Evolutionary conservation across 2,329 filamentous ascomycete species (phyloP), one percentile per base, ranked within the genome.

Genomic region (Lachnellula arida): DNA sequence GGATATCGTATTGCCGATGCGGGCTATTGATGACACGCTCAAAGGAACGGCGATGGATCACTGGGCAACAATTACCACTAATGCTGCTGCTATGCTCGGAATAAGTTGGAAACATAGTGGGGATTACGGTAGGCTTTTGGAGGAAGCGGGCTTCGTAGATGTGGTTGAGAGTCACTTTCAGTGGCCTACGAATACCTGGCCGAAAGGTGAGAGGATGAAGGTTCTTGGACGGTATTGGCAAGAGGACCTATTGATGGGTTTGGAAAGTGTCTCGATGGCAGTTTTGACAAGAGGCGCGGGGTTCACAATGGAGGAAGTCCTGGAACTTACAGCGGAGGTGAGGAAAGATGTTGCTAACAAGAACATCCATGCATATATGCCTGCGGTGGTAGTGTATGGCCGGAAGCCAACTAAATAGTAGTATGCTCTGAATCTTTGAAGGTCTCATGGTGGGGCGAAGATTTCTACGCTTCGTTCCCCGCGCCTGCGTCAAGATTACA

Each of bases 181-280:
- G 64, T 72, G 81, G 49, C 81, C 81, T 0, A 73, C 77, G 50
- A 81, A 79, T 37, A 72, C 71, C 6, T 84, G 81, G 81, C 71
- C 81, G 1, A 77, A 75, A 57, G 70, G 63, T 4, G 49, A 57
- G 22, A 56, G 51, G 22, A 49, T 62, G 55, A 67, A 65, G 55
- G 46, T 12, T 6, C 28, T 65, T 17, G 65, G 60, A 3, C 55
- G 49, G 5, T 70, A 62, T 56, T 70, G 64, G 49, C 58, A 65
- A 5, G 57, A 57, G 34, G 59, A 63, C 49, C 40, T 65, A 44
- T 46, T 56, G 23, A 48, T 37, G 3, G 55, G 53, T 8, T 49
- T 61, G 17, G 54, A 57, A 22, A 55, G 48, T 3, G 22, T 70
- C 46, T 63, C 63, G 9, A 63, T 70, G 53, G 64, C 64, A 1